Conservation (phyloP, 208 protist species). For the Borovskyia barvae region DNA sequence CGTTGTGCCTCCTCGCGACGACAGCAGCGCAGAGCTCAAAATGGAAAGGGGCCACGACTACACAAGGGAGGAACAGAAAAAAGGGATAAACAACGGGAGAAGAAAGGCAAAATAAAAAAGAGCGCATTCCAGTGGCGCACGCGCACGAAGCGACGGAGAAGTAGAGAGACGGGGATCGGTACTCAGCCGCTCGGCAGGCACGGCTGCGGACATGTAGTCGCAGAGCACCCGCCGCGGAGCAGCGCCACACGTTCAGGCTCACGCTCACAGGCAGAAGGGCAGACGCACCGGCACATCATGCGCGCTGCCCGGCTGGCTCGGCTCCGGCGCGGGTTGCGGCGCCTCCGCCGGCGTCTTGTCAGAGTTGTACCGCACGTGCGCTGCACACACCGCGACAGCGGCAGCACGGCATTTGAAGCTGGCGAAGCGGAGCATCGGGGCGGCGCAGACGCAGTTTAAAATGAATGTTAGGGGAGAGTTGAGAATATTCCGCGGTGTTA, state of each 20-base stretch:
- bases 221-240: background rate
- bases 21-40: background rate
- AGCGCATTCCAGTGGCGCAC: background rate
- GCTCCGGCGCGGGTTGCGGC: constrained; percentile 6
- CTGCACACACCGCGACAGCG: constrained; percentile 9
- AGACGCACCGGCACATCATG: constrained; percentile 13
- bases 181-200: no score
- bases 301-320: background rate
- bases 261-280: constrained; percentile 11
- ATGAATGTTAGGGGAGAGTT: no score
- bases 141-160: no score
- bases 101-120: background rate
- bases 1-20: background rate
- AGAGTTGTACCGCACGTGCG: constrained; percentile 11
- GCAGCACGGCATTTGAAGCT: constrained; percentile 9
- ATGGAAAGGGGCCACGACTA: no score
- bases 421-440: constrained; percentile 9
- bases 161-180: no score
- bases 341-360: background rate
- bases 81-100: no score
- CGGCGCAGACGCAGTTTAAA: no score
- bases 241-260: background rate
- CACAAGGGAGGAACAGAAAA: background rate
- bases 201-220: no score
- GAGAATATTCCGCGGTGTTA: no score